A percentile compares a stretch with the other conserved stretches of the same genome.
These are phyloP conservation scores for Stagonosporopsis tanaceti DNA, from an alignment of 2,329 filamentous ascomycete genomes.

Conservation along the genomic window DNA sequence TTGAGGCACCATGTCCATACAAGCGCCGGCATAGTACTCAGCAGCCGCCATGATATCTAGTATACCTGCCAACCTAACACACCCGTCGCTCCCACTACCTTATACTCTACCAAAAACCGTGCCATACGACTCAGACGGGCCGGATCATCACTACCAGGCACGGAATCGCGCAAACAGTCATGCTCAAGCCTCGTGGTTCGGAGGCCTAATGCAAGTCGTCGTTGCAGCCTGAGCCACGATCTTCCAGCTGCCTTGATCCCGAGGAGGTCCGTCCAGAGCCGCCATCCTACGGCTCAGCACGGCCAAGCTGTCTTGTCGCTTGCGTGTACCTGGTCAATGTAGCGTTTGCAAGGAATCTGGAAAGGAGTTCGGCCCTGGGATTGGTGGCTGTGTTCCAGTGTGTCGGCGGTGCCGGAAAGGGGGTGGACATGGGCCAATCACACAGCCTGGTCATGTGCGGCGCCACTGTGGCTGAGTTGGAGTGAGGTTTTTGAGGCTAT, in stretches of 20 bases:
- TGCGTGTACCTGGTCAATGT: constrained; percentile 7
- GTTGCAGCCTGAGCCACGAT: constrained; percentile 19
- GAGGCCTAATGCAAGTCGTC: constrained; percentile 19
- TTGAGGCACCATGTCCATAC: constrained; percentile 10
- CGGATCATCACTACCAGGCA: background rate
- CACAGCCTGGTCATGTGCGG: constrained; percentile 1
- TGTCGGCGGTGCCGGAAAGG: constrained; percentile 10
- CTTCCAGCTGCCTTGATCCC: constrained; percentile 14
- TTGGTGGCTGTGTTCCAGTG: constrained; percentile 12
- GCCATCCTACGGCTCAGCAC: constrained; percentile 9
- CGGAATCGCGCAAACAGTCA: constrained; percentile 16
- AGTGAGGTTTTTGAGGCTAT: background rate
- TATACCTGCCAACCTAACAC: background rate
- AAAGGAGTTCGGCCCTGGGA: background rate
- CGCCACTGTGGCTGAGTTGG: constrained; percentile 13
- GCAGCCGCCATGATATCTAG: constrained; percentile 10
- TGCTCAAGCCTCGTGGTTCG: constrained; percentile 8
- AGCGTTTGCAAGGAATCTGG: constrained; percentile 1
- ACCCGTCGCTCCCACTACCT: constrained; percentile 1
- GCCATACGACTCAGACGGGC: constrained; percentile 9
- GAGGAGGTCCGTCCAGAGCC: constrained; percentile 8
- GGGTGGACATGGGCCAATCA: constrained; percentile 1
- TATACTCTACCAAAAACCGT: constrained; percentile 9
- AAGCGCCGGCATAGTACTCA: constrained; percentile 15
- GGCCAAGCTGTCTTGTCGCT: background rate